Conservation (phyloP, 768 basidiomycete species). For the Leucogyrophana mollusca region DNA sequence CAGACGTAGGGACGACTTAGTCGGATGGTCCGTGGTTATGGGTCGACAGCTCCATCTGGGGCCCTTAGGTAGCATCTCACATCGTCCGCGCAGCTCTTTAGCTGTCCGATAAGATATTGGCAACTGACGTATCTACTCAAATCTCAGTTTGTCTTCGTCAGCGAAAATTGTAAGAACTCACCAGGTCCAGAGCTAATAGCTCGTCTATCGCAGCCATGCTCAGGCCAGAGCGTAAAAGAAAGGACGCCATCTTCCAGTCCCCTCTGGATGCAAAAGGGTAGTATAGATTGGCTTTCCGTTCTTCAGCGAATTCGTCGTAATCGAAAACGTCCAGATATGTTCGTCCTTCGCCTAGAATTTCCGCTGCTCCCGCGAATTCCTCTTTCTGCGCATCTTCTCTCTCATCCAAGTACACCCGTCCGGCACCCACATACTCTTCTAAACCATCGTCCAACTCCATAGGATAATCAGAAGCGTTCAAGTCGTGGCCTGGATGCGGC, state of each 20-base stretch:
- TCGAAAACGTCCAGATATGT: no score
- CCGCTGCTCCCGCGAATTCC: no score
- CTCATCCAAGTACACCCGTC: no score
- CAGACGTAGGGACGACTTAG: constrained; percentile 19
- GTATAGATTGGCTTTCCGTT: not conserved
- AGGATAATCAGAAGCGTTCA: no score
- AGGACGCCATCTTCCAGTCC: constrained; percentile 32
- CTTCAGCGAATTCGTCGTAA: no score
- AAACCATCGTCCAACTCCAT: no score
- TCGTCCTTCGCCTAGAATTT: no score
- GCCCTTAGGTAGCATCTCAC: constrained; percentile 25
- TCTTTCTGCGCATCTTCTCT: no score
- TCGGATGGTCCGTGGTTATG: constrained; percentile 11
- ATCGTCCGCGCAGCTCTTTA: constrained; percentile 21
- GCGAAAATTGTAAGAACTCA: constrained; percentile 18
- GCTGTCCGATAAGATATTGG: constrained; percentile 23
- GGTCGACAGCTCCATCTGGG: constrained; percentile 20
- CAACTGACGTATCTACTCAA: constrained; percentile 1
- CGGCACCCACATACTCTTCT: no score
- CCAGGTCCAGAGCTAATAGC: constrained; percentile 24
- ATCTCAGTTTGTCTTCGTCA: no score
- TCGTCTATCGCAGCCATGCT: constrained; percentile 25
- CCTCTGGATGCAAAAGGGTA: constrained; percentile 8
- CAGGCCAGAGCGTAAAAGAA: constrained; percentile 20
- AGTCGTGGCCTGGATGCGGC: no score